Base-by-base conservation (phyloP, 2,329 filamentous ascomycete species). In the Malbranchea cinnamomea region DNA sequence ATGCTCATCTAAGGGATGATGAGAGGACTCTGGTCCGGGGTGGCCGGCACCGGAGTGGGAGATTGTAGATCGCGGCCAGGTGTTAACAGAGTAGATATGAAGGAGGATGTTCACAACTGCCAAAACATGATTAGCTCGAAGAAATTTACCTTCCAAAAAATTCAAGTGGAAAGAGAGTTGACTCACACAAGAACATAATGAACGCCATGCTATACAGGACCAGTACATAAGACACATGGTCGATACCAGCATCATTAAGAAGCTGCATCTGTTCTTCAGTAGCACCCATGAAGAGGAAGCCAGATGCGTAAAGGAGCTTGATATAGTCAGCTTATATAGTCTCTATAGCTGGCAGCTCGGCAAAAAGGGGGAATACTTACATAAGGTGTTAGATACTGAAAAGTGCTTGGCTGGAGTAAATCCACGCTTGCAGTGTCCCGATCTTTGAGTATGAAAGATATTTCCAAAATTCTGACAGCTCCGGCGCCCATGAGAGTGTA, bases 251-350 rank as follows among this genome's bases (percentile, higher is more conserved):
- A 22, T 71, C 62, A 23, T 71, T 67, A 4, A 95, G 63, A 2
- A 94, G 62, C 13, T 64, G 48, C 81, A 95, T 93, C 56, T 95
- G 89, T 58, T 98, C 85, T 52, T 95, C 89, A 1, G 84, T 95
- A 10, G 89, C 87, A 18, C 83, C 80, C 84, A 95, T 92, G 60
- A 98, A 98, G 23, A 98, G 67, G 59, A 95, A 93, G 1, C 89
- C 89, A 3, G 85, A 79, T 4, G 85, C 84, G 47, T 81, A 92
- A 16, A 98, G 69, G 23, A 95, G 67, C 84, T 91, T 45, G 5
- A 36, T 7, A 6, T 19, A 28, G 47, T 43, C 21, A 45, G 38
- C n/a, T 15, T 23, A 5, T 26, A 28, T n/a, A n/a, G n/a, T n/a
- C n/a, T n/a, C n/a, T n/a, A n/a, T n/a, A n/a, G n/a, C n/a, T n/a